Conservation (phyloP, 2,329 filamentous ascomycete species). For the Exophiala spinifera region DNA sequence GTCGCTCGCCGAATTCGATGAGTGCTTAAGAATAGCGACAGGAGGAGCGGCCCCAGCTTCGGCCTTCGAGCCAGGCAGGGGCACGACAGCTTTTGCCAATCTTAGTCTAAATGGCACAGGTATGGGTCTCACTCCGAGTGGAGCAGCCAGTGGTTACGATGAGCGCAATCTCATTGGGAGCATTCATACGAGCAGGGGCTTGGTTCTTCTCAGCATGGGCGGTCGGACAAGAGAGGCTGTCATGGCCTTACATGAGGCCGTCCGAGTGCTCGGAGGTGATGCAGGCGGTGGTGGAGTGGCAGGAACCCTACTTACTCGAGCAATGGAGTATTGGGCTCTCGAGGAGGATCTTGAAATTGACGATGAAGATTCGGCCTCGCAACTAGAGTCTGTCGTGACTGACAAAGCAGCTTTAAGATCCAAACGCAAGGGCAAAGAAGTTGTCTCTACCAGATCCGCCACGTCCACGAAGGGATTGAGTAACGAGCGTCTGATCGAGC, state of each 20-base stretch:
- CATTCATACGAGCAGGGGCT: slow-evolving; percentile 58
- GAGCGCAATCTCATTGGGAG: slow-evolving; percentile 46
- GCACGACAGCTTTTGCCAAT: slow-evolving; percentile 21
- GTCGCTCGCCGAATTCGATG: slow-evolving; percentile 77
- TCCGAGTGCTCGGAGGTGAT: slow-evolving; percentile 47
- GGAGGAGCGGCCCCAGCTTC: slow-evolving; percentile 56
- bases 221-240: slow-evolving; percentile 73
- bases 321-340: slow-evolving; percentile 46
- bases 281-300: slow-evolving; percentile 47
- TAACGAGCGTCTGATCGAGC: slow-evolving; percentile 20
- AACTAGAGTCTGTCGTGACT: slow-evolving; percentile 4
- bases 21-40: slow-evolving; percentile 73
- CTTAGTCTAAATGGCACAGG: slow-evolving; percentile 18
- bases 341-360: slow-evolving; percentile 35
- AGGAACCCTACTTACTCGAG: slow-evolving; percentile 44
- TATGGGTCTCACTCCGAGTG: slow-evolving; percentile 28
- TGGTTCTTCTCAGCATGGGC: slow-evolving; percentile 75
- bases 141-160: slow-evolving; percentile 46
- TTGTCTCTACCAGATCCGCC: neutral
- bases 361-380: slow-evolving; percentile 9
- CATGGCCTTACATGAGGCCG: slow-evolving; percentile 71
- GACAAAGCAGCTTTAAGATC: slow-evolving; percentile 6
- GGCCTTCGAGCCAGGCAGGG: slow-evolving; percentile 17
- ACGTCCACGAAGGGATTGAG: slow-evolving; percentile 4
- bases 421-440: slow-evolving; percentile 15